Evolutionary conservation across 176 grass and related monocot species (phyloP).

Genomic region (Oryza rufipogon): DNA sequence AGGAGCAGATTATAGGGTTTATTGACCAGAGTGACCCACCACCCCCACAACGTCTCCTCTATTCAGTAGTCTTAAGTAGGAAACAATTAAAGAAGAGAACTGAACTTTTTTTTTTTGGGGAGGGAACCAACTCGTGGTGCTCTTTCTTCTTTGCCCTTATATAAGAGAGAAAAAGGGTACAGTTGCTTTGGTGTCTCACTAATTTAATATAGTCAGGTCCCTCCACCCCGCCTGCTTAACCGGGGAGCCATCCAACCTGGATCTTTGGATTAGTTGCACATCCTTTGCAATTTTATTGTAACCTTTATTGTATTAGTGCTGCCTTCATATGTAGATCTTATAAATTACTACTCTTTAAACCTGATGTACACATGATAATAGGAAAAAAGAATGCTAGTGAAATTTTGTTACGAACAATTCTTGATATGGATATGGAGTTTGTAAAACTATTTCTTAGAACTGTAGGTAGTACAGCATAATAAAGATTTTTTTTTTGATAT

Average conservation of each 20-base stretch:
- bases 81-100: slow-evolving; percentile 35
- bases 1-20: slow-evolving; percentile 19
- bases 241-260: slow-evolving; percentile 34
- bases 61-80: slow-evolving; percentile 26
- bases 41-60: background rate
- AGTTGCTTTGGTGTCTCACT: slow-evolving; percentile 36
- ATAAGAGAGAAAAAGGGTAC: slow-evolving; percentile 39
- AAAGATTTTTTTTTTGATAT: background rate
- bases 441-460: background rate
- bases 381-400: background rate
- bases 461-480: background rate
- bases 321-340: slow-evolving; percentile 18
- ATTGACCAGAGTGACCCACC: slow-evolving; percentile 23
- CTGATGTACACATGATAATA: background rate
- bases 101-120: background rate
- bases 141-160: slow-evolving; percentile 36
- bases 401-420: background rate
- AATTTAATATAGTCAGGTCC: slow-evolving; percentile 20
- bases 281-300: slow-evolving; percentile 37
- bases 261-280: slow-evolving; percentile 21
- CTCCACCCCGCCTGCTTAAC: slow-evolving; percentile 17
- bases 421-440: background rate
- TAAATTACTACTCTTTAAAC: slow-evolving; percentile 30
- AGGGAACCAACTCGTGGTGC: background rate
- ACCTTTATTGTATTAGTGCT: slow-evolving; percentile 33